phyloP scores from a whole-genome alignment of 768 basidiomycete genomes.

The Rhodotorula graminis region DNA sequence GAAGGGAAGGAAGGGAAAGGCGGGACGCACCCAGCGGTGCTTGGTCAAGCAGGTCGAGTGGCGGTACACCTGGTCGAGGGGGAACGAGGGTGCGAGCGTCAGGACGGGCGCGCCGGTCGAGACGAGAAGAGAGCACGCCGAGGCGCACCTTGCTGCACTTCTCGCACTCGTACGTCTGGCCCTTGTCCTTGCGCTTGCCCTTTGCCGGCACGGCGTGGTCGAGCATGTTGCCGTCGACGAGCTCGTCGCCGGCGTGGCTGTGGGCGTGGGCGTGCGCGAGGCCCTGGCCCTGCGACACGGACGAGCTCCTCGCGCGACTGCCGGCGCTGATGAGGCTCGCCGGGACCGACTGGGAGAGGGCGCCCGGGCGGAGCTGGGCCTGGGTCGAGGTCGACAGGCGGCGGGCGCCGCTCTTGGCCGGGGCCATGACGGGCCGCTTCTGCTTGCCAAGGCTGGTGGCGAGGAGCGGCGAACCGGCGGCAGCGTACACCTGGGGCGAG shows the following conservation, averaged over 20 bases:
- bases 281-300: not conserved
- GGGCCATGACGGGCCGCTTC: conserved; percentile 11
- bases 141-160: conserved; percentile 69
- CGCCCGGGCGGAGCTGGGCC: not conserved
- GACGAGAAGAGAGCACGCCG: not conserved
- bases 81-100: conserved; percentile 41
- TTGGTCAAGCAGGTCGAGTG: conserved; percentile 94
- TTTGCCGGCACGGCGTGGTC: not conserved
- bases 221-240: not conserved
- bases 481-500: not conserved
- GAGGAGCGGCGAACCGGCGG: conserved; percentile 1
- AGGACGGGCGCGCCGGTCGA: not conserved
- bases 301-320: not conserved
- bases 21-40: conserved; percentile 76
- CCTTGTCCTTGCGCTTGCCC: conserved; percentile 60
- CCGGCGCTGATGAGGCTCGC: not conserved
- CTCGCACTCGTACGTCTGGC: conserved; percentile 68
- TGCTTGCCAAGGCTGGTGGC: conserved; percentile 22
- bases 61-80: conserved; percentile 44
- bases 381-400: conserved; percentile 16
- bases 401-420: conserved; percentile 14
- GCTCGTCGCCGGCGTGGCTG: conserved; percentile 44
- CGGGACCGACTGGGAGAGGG: conserved; percentile 6
- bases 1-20: too few species aligned
- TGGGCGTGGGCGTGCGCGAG: not conserved